Evolutionary conservation across 2,329 filamentous ascomycete genomes (phyloP).

Genomic region (Penicillium sp.): DNA sequence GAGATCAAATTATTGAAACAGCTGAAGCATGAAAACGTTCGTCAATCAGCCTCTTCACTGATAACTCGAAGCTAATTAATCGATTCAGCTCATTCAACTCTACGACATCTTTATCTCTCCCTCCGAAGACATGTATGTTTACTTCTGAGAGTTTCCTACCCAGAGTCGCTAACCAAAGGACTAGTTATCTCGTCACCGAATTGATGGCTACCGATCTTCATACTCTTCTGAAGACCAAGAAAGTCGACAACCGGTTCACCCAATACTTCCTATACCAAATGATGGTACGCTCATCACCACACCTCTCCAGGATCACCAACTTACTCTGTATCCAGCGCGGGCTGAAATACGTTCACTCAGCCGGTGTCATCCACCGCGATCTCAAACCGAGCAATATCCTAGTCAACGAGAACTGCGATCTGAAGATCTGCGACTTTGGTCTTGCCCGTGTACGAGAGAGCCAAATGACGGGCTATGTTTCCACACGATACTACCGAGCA

Average conservation of each 20-base stretch:
- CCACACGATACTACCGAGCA: conserved; percentile 80
- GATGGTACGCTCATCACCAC: conserved; percentile 64
- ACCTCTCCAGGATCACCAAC: conserved; percentile 4
- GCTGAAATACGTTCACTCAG: conserved; percentile 97
- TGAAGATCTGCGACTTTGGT: conserved; percentile 99
- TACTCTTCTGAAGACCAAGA: conserved; percentile 86
- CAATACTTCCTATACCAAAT: conserved; percentile 99
- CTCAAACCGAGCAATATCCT: conserved; percentile 68
- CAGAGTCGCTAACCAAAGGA: too few relatives aligned
- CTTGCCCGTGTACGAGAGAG: conserved; percentile 95
- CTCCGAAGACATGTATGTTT: too few relatives aligned
- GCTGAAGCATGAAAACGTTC: conserved; percentile 90
- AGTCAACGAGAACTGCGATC: conserved; percentile 98
- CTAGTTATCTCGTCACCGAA: conserved; percentile 67
- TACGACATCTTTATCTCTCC: conserved; percentile 33
- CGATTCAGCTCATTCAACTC: conserved; percentile 37
- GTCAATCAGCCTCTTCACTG: conserved; percentile 26
- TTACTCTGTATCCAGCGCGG: conserved; percentile 64
- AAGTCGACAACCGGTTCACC: conserved; percentile 97
- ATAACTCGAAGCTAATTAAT: too few relatives aligned
- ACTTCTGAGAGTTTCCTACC: too few relatives aligned
- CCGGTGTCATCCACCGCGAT: conserved; percentile 85
- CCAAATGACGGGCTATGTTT: conserved; percentile 99
- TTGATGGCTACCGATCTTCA: conserved; percentile 94
- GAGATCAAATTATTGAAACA: conserved; percentile 97